phyloP scores from a whole-genome alignment of 140 eudicot species.

The Senecio squalidus region DNA sequence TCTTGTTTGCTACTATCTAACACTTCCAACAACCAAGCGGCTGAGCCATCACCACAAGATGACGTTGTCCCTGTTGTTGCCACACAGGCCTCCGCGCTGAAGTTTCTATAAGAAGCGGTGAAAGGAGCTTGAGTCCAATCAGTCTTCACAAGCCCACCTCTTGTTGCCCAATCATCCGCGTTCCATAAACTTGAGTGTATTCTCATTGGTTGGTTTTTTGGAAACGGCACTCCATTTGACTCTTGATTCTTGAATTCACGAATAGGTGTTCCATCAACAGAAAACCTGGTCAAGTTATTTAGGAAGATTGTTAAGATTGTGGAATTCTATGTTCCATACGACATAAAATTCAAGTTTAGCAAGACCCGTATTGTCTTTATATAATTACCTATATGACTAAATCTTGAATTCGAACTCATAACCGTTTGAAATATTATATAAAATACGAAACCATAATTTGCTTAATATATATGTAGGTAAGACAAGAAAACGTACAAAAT shows the following conservation, averaged over 20 bases:
- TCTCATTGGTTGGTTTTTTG: constrained; percentile 44
- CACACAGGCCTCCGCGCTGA: constrained; percentile 8
- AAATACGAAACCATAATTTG: too few species aligned
- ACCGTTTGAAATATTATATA: neutral
- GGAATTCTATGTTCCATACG: neutral
- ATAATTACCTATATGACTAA: too few species aligned
- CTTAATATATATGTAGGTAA: neutral
- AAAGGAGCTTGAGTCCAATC: constrained; percentile 56
- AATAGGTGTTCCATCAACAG: constrained; percentile 42
- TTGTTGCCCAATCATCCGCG: constrained; percentile 52
- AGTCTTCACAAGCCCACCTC: constrained; percentile 51
- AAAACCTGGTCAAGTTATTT: constrained; percentile 22
- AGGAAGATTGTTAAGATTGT: neutral
- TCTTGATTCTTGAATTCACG: constrained; percentile 45
- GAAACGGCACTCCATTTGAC: constrained; percentile 37
- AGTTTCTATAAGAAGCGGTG: constrained; percentile 33
- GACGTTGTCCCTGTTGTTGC: neutral
- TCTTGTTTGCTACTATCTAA: constrained; percentile 24
- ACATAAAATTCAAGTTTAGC: neutral
- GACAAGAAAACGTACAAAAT: constrained; percentile 36
- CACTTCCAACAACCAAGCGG: constrained; percentile 17
- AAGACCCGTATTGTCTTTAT: neutral
- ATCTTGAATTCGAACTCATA: too few species aligned
- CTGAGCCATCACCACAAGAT: constrained; percentile 10
- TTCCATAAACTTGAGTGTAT: constrained; percentile 48